A percentile compares a stretch with the other conserved stretches of the same genome.
phyloP scores from a whole-genome alignment of 805 yeast species.

The Millerago galiae region DNA sequence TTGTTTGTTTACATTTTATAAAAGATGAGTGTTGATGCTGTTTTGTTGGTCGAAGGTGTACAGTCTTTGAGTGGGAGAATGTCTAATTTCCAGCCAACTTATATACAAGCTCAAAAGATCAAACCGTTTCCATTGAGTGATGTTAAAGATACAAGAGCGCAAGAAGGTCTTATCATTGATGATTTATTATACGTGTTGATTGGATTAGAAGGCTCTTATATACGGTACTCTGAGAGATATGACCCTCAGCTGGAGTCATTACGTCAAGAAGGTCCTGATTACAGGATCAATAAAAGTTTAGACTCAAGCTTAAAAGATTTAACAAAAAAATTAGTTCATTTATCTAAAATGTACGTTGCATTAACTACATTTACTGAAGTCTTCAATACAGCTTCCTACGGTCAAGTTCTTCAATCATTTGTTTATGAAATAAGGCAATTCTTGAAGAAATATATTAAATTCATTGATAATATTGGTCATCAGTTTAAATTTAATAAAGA shows the following conservation, averaged over 20 bases:
- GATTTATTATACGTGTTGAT: slow-evolving; percentile 65
- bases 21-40: neutral
- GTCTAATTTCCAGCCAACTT: slow-evolving; percentile 31
- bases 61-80: slow-evolving; percentile 10
- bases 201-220: slow-evolving; percentile 74
- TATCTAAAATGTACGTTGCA: slow-evolving; percentile 59
- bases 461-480: slow-evolving; percentile 42
- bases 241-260: slow-evolving; percentile 37
- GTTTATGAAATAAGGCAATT: slow-evolving; percentile 51
- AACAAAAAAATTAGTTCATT: slow-evolving; percentile 49
- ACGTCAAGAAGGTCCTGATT: slow-evolving; percentile 65
- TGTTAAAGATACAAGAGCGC: slow-evolving; percentile 43
- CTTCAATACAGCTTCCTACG: slow-evolving; percentile 51
- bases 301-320: slow-evolving; percentile 71
- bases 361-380: slow-evolving; percentile 53
- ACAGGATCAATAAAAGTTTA: slow-evolving; percentile 60
- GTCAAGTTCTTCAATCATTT: slow-evolving; percentile 68
- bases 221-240: slow-evolving; percentile 59
- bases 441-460: slow-evolving; percentile 30
- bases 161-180: slow-evolving; percentile 65
- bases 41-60: neutral
- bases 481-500: slow-evolving; percentile 40
- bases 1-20: neutral
- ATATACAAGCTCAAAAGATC: slow-evolving; percentile 26
- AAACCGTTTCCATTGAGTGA: slow-evolving; percentile 42